A percentile compares a stretch with the other conserved stretches of the same genome.
Evolutionary conservation across 176 grass and related monocot genomes (phyloP).

Genomic region (Sorghum bicolor): Sorghum_bicolor_NCBIv3 NC_012878.2:3085001-3085500

Average conservation of each 20-base stretch:
- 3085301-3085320: neutral
- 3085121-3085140: neutral
- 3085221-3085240: no score
- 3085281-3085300: neutral
- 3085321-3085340: neutral
- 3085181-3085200: neutral
- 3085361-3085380: no score
- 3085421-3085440: no score
- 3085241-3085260: no score
- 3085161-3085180: neutral
- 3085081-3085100: neutral
- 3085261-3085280: no score
- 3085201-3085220: no score
- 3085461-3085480: conserved; percentile 1
- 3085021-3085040: neutral
- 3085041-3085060: neutral
- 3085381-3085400: no score
- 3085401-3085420: neutral
- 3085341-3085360: no score
- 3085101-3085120: neutral
- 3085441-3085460: neutral
- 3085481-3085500: neutral
- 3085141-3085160: neutral
- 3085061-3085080: neutral
- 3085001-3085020: neutral